Evolutionary conservation across 257 asterid genomes (phyloP), one percentile per base, ranked within the genome.

Genomic region (Nicotiana sylvestris): DNA sequence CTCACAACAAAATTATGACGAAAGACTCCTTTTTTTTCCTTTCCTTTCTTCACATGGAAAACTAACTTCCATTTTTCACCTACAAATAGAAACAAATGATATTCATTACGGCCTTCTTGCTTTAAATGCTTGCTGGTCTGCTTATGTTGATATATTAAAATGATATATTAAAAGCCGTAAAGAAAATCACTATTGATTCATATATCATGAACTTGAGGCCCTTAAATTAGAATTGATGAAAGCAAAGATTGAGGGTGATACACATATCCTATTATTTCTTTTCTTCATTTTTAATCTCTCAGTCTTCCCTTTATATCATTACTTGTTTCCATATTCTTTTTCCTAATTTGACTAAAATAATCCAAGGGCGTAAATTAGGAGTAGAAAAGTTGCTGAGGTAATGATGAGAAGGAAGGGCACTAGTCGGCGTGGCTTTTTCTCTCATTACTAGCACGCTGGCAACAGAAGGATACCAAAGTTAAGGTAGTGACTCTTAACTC

Each of bases 381-480:
- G 43, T 30, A 30, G 11, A 58, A 60, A 51, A 49, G 66, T 78
- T 37, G 74, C 17, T 60, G 39, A 32, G 51, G 84, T 37, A 35
- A 81, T 81, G 79, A 81, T 81, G 80, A 81, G 56, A 68, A 65
- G 46, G 80, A 60, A 67, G n/a, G 56, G 69, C 43, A 43, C 15
- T 35, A 64, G n/a, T 17, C n/a, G 76, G 82, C 6, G 64, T 43
- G 58, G 51, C 76, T 35, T 80, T 39, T 62, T 61, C 82, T 18
- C 69, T 32, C 82, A 78, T 78, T 78, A 12, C 33, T 65, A 57
- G 83, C 83, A 80, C 83, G 83, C 83, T 80, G 68, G 83, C 83
- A 64, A 43, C 69, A 55, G 55, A 49, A 64, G 30, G 33, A 29
- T 30, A 66, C 27, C 66, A 35, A 66, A 66, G 21, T 32, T 30